Base-by-base conservation (phyloP, 495 filamentous ascomycete species). In the Hypoxylon fuscum region DNA sequence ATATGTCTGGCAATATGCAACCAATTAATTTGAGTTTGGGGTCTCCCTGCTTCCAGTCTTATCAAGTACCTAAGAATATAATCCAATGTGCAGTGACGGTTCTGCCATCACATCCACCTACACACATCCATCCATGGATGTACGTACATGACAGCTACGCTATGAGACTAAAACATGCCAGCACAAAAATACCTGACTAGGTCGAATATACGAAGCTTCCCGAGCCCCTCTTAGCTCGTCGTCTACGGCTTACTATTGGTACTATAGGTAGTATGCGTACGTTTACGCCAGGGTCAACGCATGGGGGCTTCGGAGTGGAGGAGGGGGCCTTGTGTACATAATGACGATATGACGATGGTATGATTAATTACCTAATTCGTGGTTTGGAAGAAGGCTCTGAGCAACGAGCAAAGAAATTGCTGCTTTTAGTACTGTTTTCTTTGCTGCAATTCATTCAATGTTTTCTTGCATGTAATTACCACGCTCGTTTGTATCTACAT, bases 11-110 rank as follows among this genome's bases (percentile, higher is more conserved):
- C 5, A 43, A 38, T 50, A 51, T 63, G 46, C 46, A 51, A 52
- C 34, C 42, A 42, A 42, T 48, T 41, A 43, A 52, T 52, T 64
- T 46, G 42, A 38, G 47, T 59, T 59, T 11, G 43, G 62, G 62
- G 44, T 51, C 18, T 53, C 62, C 55, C 44, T 59, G 55, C 15
- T 51, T 21, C n/a, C 5, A 18, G 43, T 40, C n/a, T 25, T 48
- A 55, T 55, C 43, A 43, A 37, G 9, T 12, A 17, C 14, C 27
- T 17, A 34, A 12, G 3, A 12, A 49, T 32, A 37, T 21, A n/a
- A 5, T 5, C 14, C 1, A 18, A 52, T 44, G 5, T 56, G 32
- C n/a, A 35, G 11, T 37, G 52, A 15, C 29, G 27, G 15, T 41
- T 57, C 54, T 48, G 22, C 21, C 44, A 43, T 31, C 20, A 59